Percentiles rank a stretch among this genome's conserved stretches.
Conservation (phyloP, 768 basidiomycete genomes). For the Ramaria sp. region DNA sequence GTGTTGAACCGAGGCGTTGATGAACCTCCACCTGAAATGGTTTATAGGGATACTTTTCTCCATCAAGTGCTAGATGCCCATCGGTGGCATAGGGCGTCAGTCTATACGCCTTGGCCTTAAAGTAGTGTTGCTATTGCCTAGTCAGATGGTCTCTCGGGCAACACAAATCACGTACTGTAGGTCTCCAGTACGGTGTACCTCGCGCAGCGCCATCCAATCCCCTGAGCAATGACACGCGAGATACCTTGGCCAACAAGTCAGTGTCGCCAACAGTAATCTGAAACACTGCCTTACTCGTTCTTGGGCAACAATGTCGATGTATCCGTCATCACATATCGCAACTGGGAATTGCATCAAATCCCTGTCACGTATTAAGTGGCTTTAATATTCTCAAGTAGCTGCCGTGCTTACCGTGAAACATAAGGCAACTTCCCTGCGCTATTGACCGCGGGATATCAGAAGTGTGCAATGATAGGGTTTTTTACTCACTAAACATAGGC, state of each 20-base stretch:
- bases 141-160: constrained; percentile 2
- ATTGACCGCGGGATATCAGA: neutral
- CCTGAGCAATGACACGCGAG: constrained; percentile 39
- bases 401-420: constrained; percentile 41
- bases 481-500: constrained; percentile 42
- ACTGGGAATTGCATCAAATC: constrained; percentile 80
- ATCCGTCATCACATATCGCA: constrained; percentile 67
- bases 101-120: constrained; percentile 66
- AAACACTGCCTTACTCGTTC: constrained; percentile 36
- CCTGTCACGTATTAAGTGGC: constrained; percentile 23
- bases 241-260: constrained; percentile 24
- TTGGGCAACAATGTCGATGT: constrained; percentile 64
- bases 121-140: constrained; percentile 48
- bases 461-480: neutral
- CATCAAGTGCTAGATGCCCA: constrained; percentile 63
- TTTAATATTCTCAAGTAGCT: neutral
- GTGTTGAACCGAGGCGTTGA: constrained; percentile 34
- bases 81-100: constrained; percentile 46
- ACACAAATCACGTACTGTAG: constrained; percentile 32
- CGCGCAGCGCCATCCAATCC: constrained; percentile 50
- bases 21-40: constrained; percentile 73
- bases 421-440: constrained; percentile 70
- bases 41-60: constrained; percentile 65
- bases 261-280: neutral
- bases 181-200: constrained; percentile 54